Conservation (phyloP, 768 basidiomycete genomes). For the Pulveroboletus sp. region DNA sequence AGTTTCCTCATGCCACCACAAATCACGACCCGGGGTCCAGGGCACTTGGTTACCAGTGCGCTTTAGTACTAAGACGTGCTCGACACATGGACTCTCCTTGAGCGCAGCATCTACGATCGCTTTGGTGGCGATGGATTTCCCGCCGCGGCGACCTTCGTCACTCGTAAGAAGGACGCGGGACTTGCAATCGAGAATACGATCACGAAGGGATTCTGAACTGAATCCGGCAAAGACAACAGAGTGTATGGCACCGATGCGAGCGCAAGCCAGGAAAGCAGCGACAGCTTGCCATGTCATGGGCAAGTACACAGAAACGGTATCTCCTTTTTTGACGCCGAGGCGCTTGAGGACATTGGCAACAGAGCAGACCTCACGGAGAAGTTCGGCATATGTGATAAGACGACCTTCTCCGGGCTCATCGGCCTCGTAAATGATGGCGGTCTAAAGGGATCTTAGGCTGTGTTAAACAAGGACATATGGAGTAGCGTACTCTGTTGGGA, state of each 20-base stretch:
- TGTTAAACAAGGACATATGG: neutral
- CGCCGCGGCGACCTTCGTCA: slow-evolving; percentile 92
- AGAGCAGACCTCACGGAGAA: slow-evolving; percentile 85
- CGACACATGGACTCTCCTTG: slow-evolving; percentile 77
- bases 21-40: slow-evolving; percentile 82
- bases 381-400: slow-evolving; percentile 76
- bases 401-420: slow-evolving; percentile 86
- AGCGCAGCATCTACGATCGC: slow-evolving; percentile 91
- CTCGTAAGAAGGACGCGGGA: slow-evolving; percentile 91
- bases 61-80: slow-evolving; percentile 87
- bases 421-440: slow-evolving; percentile 97
- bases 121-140: slow-evolving; percentile 93
- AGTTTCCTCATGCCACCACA: slow-evolving; percentile 96
- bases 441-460: slow-evolving; percentile 39
- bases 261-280: slow-evolving; percentile 96
- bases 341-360: slow-evolving; percentile 90
- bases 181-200: slow-evolving; percentile 87
- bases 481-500: slow-evolving; percentile 65
- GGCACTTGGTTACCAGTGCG: slow-evolving; percentile 82
- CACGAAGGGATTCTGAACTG: slow-evolving; percentile 89
- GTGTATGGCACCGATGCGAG: slow-evolving; percentile 94
- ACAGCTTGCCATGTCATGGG: slow-evolving; percentile 96
- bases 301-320: slow-evolving; percentile 89
- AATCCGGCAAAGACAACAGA: slow-evolving; percentile 98
- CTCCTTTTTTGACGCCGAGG: slow-evolving; percentile 92